Base-by-base conservation (phyloP, 2,329 filamentous ascomycete species). In the Penicillium janthinellum region DNA sequence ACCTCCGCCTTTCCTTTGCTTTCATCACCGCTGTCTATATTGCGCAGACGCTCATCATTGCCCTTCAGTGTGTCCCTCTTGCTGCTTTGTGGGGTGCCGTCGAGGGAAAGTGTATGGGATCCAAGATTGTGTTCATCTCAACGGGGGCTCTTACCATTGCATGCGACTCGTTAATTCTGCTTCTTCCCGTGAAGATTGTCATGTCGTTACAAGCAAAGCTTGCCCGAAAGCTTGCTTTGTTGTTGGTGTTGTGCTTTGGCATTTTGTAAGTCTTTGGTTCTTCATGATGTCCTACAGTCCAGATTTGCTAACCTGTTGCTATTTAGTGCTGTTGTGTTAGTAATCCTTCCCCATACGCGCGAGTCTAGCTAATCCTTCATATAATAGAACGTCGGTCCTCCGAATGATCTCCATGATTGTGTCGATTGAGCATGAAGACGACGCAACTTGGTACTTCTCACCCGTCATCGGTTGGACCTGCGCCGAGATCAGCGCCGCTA, bases 401-500 rank as follows among this genome's bases (percentile, higher is more conserved):
- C 66, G 66, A 44, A 63, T 67, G 31, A 39, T 68, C 38, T 56
- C 63, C n/a, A 67, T 68, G 60, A 61, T 67, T 44, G 42, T 54
- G n/a, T 56, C 61, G 1, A 42, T 67, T 2, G 22, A 59, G 5
- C 28, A 67, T 11, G 50, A 58, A 4, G n/a, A 51, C 7, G 64
- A 68, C 38, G 48, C 59, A 25, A 68, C 63, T 3, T 67, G 64
- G 66, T 67, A 66, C 50, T 66, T 67, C 54, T 67, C 64, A 8
- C 58, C 58, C 7, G 64, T 68, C 4, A 59, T 68, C 51, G 60
- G 54, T 25, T 68, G 66, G 64, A 60, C 63, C 7, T 50, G 55
- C 28, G 57, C 63, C 8, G 66, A 67, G 45, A 63, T 66, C 34
- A 59, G 57, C 38, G 56, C 64, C 10, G 62, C 57, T 1, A 67